Evolutionary conservation across 441 rosid genomes (phyloP), one percentile per base, ranked within the genome.

Genomic region (Eruca vesicaria): DNA sequence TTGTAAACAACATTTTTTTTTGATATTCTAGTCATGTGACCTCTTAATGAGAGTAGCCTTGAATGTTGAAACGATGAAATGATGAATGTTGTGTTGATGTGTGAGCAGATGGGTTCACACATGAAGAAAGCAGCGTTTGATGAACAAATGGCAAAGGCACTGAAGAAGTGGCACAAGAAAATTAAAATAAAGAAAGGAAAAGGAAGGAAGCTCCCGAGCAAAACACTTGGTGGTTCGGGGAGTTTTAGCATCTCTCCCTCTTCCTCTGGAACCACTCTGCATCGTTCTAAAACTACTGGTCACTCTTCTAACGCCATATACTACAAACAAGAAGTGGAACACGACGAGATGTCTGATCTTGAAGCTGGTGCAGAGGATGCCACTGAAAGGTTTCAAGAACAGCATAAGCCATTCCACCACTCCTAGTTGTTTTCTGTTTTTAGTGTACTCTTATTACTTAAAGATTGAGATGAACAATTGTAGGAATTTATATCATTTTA

Each of bases 231-330:
- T 36, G 82, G 68, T 77, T 80, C 73, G 67, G 78, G 65, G 23
- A 84, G 86, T 74, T 68, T 50, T 66, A 74, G 75, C 2, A 18
- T 57, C 41, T 63, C 81, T 0, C 72, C 86, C 1, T 41, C 88
- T 66, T 60, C 69, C 10, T 77, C 58, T 52, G 41, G 38, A 36
- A 60, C 68, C 10, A 72, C 77, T 26, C 79, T 94, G 58, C 91
- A 79, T 61, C 92, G 97, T 14, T 94, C 80, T 86, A 86, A 84
- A 73, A 92, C 97, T 15, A 88, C 96, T 1, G 95, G 97, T 2
- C 97, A 94, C 78, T 88, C 92, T 6, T 69, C 83, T 52, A 82
- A 67, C n/a, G 72, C 9, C 29, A 66, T 52, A 18, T 2, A 69
- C 26, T 84, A 81, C 11, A 86, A 84, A 6, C 58, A 72, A 50